phyloP scores from a whole-genome alignment of 169 alveolate species.

The Plasmodium billcollinsi region DNA sequence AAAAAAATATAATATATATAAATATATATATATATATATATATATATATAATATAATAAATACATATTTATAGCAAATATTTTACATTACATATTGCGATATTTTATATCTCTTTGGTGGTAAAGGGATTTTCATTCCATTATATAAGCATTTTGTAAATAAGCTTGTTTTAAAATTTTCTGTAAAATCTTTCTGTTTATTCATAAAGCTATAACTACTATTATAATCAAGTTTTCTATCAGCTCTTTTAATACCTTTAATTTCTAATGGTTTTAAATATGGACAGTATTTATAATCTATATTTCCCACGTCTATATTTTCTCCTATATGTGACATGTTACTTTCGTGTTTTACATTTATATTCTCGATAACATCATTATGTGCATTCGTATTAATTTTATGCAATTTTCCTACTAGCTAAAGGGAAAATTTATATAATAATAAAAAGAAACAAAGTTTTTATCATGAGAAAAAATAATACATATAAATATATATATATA shows the following conservation, averaged over 20 bases:
- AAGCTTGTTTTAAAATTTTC: conserved; percentile 25
- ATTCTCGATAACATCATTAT: conserved; percentile 1
- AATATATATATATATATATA: background rate
- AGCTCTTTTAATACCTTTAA: conserved; percentile 87
- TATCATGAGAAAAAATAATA: no score
- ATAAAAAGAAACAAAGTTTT: background rate
- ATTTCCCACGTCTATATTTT: conserved; percentile 30
- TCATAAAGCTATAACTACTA: conserved; percentile 51
- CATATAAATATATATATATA: no score
- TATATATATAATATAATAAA: background rate
- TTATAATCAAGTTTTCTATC: conserved; percentile 83
- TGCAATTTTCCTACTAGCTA: conserved; percentile 50
- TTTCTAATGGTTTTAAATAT: conserved; percentile 78
- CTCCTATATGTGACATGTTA: background rate
- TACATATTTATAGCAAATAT: background rate
- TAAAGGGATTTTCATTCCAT: conserved; percentile 85
- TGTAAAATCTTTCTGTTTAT: conserved; percentile 77
- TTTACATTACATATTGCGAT: conserved; percentile 47
- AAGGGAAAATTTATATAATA: background rate
- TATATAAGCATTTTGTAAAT: conserved; percentile 63
- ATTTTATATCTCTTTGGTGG: conserved; percentile 76
- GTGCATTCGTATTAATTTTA: conserved; percentile 31
- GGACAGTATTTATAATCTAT: conserved; percentile 70
- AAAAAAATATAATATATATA: background rate
- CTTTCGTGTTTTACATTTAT: background rate